Evolutionary conservation across 306 rosid species (phyloP).

Genomic region (Geum urbanum): DNA sequence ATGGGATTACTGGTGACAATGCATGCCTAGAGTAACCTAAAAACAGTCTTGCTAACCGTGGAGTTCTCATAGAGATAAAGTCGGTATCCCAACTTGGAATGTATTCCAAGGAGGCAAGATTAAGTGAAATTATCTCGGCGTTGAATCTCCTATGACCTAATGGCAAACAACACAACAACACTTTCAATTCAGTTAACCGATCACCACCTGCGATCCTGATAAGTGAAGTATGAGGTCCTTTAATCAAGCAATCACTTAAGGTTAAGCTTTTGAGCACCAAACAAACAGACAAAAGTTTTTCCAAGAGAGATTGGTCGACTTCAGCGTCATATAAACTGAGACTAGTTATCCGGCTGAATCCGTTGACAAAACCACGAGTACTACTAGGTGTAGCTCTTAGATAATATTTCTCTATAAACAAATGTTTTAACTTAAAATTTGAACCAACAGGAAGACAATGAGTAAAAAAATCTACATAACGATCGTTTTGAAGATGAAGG

Average conservation of each 20-base stretch:
- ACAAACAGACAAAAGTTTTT: background rate
- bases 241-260: background rate
- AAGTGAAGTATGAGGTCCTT: background rate
- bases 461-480: background rate
- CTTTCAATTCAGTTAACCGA: conserved; percentile 2
- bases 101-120: conserved; percentile 5
- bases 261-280: background rate
- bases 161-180: background rate
- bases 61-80: background rate
- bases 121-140: background rate
- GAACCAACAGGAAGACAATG: background rate
- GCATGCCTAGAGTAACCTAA: background rate
- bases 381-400: background rate
- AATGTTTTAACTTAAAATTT: too few species aligned
- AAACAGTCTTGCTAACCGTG: background rate
- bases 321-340: background rate
- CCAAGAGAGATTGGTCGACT: background rate
- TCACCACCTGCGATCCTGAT: background rate
- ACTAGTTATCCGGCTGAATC: background rate
- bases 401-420: background rate
- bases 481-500: background rate
- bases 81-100: background rate
- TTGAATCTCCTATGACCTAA: background rate
- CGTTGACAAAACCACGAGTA: background rate
- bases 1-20: background rate